A percentile compares a stretch with the other conserved stretches of the same genome.
Conservation (phyloP, 805 yeast genomes). For the Wickerhamomyces bisporus region DNA sequence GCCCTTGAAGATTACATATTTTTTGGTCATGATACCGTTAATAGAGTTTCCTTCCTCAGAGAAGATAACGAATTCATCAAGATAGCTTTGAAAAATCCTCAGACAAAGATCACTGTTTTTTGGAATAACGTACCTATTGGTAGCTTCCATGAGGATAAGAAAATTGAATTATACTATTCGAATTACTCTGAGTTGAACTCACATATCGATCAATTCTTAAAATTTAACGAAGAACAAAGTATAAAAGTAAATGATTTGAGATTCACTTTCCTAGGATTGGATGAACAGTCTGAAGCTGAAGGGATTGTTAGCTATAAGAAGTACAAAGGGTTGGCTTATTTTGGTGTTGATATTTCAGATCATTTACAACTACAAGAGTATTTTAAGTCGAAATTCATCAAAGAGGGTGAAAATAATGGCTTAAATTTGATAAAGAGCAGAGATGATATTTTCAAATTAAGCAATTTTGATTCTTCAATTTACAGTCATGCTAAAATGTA, state of each 20-base stretch:
- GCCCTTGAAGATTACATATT: slow-evolving; percentile 12
- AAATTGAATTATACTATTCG: slow-evolving; percentile 7
- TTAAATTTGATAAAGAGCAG: slow-evolving; percentile 7
- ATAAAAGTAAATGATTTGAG: slow-evolving; percentile 30
- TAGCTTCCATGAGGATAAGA: neutral
- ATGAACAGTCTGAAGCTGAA: slow-evolving; percentile 30
- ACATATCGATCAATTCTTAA: slow-evolving; percentile 12
- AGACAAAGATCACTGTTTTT: slow-evolving; percentile 37
- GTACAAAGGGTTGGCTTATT: slow-evolving; percentile 59
- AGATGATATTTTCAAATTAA: slow-evolving; percentile 17
- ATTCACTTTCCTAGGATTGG: slow-evolving; percentile 46
- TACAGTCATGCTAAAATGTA: slow-evolving; percentile 80
- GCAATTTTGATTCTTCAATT: slow-evolving; percentile 51
- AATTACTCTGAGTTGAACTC: slow-evolving; percentile 12
- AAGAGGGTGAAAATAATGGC: neutral
- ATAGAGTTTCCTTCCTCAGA: slow-evolving; percentile 54
- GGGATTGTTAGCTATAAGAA: slow-evolving; percentile 35
- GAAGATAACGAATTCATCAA: slow-evolving; percentile 44
- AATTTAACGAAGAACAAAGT: slow-evolving; percentile 6
- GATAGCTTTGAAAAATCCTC: slow-evolving; percentile 33
- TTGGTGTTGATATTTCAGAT: slow-evolving; percentile 48
- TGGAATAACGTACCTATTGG: slow-evolving; percentile 24
- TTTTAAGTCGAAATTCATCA: neutral
- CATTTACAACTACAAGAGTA: neutral
- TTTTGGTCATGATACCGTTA: slow-evolving; percentile 49